Evolutionary conservation across 2,329 filamentous ascomycete genomes (phyloP), one percentile per base, ranked within the genome.

Genomic region (Botrytis fragariae): DNA sequence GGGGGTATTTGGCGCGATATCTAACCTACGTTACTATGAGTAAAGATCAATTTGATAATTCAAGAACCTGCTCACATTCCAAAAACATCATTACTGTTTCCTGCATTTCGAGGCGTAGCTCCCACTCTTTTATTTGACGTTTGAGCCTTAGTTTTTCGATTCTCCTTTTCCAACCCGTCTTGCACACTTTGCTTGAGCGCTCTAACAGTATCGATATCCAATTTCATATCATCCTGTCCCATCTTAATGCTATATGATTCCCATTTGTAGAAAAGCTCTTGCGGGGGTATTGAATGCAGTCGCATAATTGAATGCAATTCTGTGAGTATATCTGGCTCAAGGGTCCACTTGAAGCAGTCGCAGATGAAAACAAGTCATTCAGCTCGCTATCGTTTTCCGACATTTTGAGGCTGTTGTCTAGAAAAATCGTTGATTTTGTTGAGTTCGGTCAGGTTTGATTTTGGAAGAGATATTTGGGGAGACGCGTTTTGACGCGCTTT

Each of bases 181-280:
- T 95, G 94, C 12, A 98, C 87, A 79, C 93, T 91, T 80, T 94
- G 92, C 82, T 97, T 97, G 81, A 99, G 92, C 72, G 90, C 89
- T 61, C 92, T 88, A 63, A 93, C 88, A 0, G 88, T 91, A 54
- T 92, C 88, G 60, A 97, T 86, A 65, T 92, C 89, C 75, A 93
- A 84, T 74, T 87, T 90, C 75, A 91, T 90, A 73, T 94, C 92
- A 73, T 97, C 93, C 65, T 89, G 85, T 37, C 95, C 93, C 91
- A 98, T 94, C 83, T 95, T 97, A 81, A 99, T 92, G 82, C 93
- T 95, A 86, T 98, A 98, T 0, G 94, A 95, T 83, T 99, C 96
- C 96, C 96, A 99, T 87, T 98, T 98, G 89, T 94, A 98, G 83
- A 94, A 98, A 39, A 98, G 86, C 81, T 98, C 96, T 82, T 98